phyloP scores from a whole-genome alignment of 2,329 filamentous ascomycete genomes.

The Aspergillus jensenii region DNA sequence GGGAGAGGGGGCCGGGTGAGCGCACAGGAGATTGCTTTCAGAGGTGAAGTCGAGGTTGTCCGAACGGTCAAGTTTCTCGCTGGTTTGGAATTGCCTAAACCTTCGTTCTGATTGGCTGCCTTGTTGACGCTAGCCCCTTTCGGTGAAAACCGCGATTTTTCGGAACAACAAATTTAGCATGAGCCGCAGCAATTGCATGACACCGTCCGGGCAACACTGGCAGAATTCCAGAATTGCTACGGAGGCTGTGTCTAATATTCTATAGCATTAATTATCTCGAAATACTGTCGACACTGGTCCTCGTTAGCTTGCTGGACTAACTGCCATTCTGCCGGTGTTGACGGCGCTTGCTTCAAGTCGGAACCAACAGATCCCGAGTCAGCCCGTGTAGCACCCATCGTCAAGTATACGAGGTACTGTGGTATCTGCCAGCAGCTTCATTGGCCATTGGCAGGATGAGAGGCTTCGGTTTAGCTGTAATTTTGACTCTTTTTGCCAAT shows the following conservation, averaged over 20 bases:
- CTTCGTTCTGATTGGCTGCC: constrained; percentile 37
- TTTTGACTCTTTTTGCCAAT: too few species aligned
- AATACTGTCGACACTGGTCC: neutral
- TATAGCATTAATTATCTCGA: neutral
- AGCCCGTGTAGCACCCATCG: neutral
- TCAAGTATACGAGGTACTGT: neutral
- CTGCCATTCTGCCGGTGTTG: neutral
- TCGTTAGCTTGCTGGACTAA: neutral
- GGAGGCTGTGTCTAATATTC: neutral
- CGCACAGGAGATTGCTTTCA: constrained; percentile 33
- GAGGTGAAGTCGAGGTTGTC: constrained; percentile 38
- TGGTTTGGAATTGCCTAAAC: constrained; percentile 37
- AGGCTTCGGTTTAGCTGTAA: too few species aligned
- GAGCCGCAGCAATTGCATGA: constrained; percentile 1
- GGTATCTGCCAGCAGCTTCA: neutral
- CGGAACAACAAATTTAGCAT: constrained; percentile 29
- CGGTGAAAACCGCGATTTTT: constrained; percentile 40
- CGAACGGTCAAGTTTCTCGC: constrained; percentile 37
- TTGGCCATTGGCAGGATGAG: too few species aligned
- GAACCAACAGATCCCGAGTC: neutral
- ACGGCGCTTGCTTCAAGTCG: neutral
- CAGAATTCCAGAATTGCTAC: neutral
- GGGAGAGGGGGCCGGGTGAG: constrained; percentile 23
- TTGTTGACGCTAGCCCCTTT: constrained; percentile 27
- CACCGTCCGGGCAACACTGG: neutral